Percentiles rank a stretch among this genome's conserved stretches.
Evolutionary conservation across 352 stramenopile species (phyloP).

Genomic region (Nothophytophthora sp.): DNA sequence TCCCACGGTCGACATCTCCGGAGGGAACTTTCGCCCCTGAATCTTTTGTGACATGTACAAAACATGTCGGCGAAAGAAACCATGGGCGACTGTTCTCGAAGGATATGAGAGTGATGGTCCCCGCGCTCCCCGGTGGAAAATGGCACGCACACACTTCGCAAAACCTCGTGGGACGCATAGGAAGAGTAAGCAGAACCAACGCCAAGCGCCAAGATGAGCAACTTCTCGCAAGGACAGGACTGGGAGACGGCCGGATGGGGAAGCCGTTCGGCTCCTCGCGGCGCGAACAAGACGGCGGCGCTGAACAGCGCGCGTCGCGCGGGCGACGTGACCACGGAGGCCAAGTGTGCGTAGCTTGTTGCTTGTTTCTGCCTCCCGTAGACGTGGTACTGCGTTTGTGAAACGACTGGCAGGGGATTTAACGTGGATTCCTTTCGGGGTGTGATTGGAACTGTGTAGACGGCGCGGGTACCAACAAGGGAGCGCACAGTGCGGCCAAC

Average conservation of each 20-base stretch:
- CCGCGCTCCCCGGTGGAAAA: no score
- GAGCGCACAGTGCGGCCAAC: slow-evolving; percentile 66
- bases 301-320: slow-evolving; percentile 75
- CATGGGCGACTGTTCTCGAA: slow-evolving; percentile 7
- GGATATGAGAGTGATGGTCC: slow-evolving; percentile 37
- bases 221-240: slow-evolving; percentile 77
- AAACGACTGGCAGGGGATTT: no score
- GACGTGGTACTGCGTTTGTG: neutral
- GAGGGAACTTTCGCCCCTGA: slow-evolving; percentile 2
- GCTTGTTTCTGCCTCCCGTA: neutral
- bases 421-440: no score
- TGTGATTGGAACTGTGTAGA: no score
- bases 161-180: slow-evolving; percentile 7
- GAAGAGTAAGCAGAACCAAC: neutral
- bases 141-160: slow-evolving; percentile 22
- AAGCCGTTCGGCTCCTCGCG: slow-evolving; percentile 60
- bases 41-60: slow-evolving; percentile 10
- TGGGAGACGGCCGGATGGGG: slow-evolving; percentile 75
- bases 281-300: slow-evolving; percentile 60
- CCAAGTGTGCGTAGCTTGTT: slow-evolving; percentile 53
- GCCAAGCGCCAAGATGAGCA: slow-evolving; percentile 45
- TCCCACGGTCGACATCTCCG: no score
- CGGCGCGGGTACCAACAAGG: slow-evolving; percentile 83
- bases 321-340: slow-evolving; percentile 73
- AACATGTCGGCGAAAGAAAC: neutral